Conservation (phyloP, 2,329 filamentous ascomycete species). For the Colletotrichum abscissum region DNA sequence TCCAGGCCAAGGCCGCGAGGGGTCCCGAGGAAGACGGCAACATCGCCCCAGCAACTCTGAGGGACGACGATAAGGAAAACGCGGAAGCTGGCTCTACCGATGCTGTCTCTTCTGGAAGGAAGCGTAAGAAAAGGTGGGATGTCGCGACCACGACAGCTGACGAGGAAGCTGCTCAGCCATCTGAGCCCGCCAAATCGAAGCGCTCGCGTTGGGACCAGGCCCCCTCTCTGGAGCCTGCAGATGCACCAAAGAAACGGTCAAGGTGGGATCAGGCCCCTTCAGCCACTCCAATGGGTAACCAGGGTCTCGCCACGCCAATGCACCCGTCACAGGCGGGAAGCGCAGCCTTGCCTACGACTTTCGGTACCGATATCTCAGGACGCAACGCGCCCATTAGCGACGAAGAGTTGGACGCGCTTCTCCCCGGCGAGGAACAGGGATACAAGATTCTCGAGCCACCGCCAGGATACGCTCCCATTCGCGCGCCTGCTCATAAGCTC, state of each 20-base stretch:
- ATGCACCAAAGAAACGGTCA: constrained; percentile 79
- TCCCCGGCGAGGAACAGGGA: constrained; percentile 88
- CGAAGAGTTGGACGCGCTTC: constrained; percentile 91
- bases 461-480: constrained; percentile 88
- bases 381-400: constrained; percentile 89
- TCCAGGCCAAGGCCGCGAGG: constrained; percentile 77
- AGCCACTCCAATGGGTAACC: constrained; percentile 79
- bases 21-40: constrained; percentile 68
- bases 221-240: constrained; percentile 68
- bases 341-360: constrained; percentile 67
- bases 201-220: constrained; percentile 91
- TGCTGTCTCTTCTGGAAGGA: constrained; percentile 71
- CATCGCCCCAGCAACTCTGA: constrained; percentile 78
- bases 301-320: constrained; percentile 82
- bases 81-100: constrained; percentile 76
- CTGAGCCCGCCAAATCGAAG: constrained; percentile 72
- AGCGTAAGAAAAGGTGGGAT: constrained; percentile 97
- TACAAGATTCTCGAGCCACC: constrained; percentile 94
- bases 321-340: constrained; percentile 73
- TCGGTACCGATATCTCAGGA: constrained; percentile 83
- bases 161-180: constrained; percentile 58
- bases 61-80: constrained; percentile 79
- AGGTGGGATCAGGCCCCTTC: constrained; percentile 93
- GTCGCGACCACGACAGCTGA: constrained; percentile 71
- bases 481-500: constrained; percentile 80